Conservation (phyloP, 176 grass and related monocot genomes). For the Carex littledalei region DNA sequence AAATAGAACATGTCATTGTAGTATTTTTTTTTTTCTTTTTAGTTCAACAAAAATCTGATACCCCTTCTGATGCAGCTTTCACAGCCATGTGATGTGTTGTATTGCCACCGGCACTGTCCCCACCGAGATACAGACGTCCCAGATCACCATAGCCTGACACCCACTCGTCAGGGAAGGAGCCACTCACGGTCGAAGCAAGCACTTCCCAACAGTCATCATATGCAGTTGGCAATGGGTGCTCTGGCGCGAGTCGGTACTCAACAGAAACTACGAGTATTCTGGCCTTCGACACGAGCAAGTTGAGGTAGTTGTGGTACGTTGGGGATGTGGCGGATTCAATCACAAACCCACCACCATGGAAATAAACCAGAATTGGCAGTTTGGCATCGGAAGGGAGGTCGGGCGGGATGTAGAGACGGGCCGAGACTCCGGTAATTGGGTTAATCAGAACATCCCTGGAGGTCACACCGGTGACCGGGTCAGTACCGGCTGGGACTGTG, state of each 20-base stretch:
- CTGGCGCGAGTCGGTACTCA: slow-evolving; percentile 52
- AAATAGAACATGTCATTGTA: not conserved
- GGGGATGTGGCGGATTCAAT: slow-evolving; percentile 15
- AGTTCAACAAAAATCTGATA: not conserved
- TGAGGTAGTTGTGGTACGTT: slow-evolving; percentile 28
- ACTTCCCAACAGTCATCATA: slow-evolving; percentile 52
- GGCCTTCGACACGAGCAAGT: slow-evolving; percentile 28
- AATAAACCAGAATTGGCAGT: slow-evolving; percentile 37
- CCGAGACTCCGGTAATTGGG: not conserved
- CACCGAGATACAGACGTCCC: slow-evolving; percentile 37
- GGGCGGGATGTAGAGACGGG: slow-evolving; percentile 25
- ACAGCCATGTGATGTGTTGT: slow-evolving; percentile 44
- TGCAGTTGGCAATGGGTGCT: slow-evolving; percentile 48
- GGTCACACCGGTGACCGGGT: slow-evolving; percentile 7
- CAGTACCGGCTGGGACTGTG: not conserved
- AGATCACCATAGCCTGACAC: slow-evolving; percentile 44
- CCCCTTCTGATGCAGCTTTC: not conserved
- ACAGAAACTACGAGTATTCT: slow-evolving; percentile 39
- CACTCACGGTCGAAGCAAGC: slow-evolving; percentile 29
- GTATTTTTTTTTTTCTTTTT: not conserved
- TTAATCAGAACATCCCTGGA: slow-evolving; percentile 28
- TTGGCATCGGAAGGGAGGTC: not conserved
- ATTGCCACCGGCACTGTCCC: slow-evolving; percentile 62
- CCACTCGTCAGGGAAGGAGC: slow-evolving; percentile 33
- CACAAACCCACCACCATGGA: slow-evolving; percentile 59